Evolutionary conservation across 345 rosid genomes (phyloP).

Genomic region (Pugionium dolabratum): DNA sequence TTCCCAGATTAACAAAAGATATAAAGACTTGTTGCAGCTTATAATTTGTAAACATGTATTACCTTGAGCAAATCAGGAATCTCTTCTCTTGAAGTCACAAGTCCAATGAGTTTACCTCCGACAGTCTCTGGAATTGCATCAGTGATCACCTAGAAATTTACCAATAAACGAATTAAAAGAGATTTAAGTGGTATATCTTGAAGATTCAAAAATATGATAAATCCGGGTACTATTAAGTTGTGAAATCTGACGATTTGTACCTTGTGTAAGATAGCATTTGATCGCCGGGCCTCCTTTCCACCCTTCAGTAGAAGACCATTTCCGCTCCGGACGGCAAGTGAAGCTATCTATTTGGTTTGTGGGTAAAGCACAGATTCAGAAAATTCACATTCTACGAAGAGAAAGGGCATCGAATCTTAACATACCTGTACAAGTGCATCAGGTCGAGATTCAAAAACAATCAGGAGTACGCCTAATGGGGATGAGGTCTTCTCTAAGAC

Average conservation of each 20-base stretch:
- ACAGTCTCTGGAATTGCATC: constrained; percentile 81
- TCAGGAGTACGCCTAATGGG: constrained; percentile 93
- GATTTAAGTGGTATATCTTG: constrained; percentile 1
- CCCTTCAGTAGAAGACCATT: constrained; percentile 95
- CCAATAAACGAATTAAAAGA: not conserved
- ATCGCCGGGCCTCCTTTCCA: constrained; percentile 90
- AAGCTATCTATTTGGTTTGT: constrained; percentile 73
- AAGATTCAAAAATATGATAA: constrained; percentile 10
- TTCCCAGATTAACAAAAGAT: constrained; percentile 18
- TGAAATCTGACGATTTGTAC: constrained; percentile 37
- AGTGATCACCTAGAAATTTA: constrained; percentile 69
- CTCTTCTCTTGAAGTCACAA: constrained; percentile 93
- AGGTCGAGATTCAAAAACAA: constrained; percentile 96
- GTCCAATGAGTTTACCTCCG: constrained; percentile 82
- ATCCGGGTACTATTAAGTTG: constrained; percentile 12
- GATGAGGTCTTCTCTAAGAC: constrained; percentile 90
- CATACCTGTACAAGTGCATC: constrained; percentile 95
- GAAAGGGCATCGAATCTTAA: not conserved
- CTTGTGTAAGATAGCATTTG: constrained; percentile 96
- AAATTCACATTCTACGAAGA: constrained; percentile 10
- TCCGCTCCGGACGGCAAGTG: constrained; percentile 94
- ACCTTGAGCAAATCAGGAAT: constrained; percentile 98
- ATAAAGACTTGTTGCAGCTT: constrained; percentile 15
- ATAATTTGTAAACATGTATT: constrained; percentile 26
- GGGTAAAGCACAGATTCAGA: constrained; percentile 18